Evolutionary conservation across 192 early-diverging fungal species (phyloP).

Genomic region (Rhizophagus sp.): DNA sequence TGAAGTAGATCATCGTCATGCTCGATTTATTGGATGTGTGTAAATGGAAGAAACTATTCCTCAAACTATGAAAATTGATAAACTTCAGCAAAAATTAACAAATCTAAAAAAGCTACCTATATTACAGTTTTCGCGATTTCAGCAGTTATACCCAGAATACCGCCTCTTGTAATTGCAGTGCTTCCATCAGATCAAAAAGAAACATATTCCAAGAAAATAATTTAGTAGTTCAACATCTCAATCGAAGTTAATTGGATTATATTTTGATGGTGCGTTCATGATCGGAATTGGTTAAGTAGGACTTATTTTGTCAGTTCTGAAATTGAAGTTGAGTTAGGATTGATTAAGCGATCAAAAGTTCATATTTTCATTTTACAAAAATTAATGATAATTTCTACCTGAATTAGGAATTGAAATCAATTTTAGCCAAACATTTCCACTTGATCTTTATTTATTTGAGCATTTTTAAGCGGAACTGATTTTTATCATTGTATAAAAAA

Average conservation of each 20-base stretch:
- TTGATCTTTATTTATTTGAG: background rate
- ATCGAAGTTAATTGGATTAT: background rate
- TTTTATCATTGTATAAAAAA: slow-evolving; percentile 1
- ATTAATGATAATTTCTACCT: too few species aligned
- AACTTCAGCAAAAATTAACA: background rate
- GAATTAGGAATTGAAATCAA: background rate
- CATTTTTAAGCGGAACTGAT: too few species aligned
- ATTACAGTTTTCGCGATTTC: background rate
- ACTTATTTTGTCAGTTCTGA: background rate
- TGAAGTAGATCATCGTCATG: background rate
- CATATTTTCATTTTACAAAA: too few species aligned
- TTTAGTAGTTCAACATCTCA: background rate
- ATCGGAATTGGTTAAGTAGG: background rate
- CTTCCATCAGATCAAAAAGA: slow-evolving; percentile 5
- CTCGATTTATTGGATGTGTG: background rate
- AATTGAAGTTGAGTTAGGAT: background rate
- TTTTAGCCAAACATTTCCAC: background rate
- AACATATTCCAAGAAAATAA: slow-evolving; percentile 6
- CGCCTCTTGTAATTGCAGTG: background rate
- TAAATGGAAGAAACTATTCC: background rate
- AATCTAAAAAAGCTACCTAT: background rate
- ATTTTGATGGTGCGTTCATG: background rate
- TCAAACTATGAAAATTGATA: background rate
- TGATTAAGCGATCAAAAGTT: background rate
- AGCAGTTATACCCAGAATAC: background rate